Conservation (phyloP, 2,329 filamentous ascomycete genomes). For the Xylariales sp. region DNA sequence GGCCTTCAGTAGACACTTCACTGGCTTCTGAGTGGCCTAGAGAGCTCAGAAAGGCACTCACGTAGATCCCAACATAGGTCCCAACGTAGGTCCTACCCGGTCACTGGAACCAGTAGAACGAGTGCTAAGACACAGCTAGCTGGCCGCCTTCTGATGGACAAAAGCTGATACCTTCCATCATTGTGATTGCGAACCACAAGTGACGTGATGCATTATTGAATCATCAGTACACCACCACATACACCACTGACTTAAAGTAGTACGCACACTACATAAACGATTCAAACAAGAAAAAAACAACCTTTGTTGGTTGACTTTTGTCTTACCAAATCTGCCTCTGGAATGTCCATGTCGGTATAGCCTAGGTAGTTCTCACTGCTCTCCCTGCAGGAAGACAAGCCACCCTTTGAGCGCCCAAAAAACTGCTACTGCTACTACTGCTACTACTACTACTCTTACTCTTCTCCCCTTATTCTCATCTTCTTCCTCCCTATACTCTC, state of each 20-base stretch:
- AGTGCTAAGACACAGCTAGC: constrained; percentile 7
- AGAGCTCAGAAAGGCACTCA: background rate
- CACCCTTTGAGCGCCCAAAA: no score
- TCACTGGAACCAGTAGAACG: constrained; percentile 7
- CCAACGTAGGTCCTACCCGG: constrained; percentile 15
- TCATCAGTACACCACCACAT: constrained; percentile 38
- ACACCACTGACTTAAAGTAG: constrained; percentile 19
- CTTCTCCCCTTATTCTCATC: background rate
- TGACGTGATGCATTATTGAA: constrained; percentile 51
- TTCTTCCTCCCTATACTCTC: background rate
- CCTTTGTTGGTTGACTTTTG: constrained; percentile 15
- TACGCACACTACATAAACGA: no score
- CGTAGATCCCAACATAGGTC: no score
- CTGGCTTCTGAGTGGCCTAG: no score
- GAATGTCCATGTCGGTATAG: background rate
- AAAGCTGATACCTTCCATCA: constrained; percentile 22
- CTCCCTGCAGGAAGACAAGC: no score
- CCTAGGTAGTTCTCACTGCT: background rate
- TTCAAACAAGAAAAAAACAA: background rate
- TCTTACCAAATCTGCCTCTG: background rate
- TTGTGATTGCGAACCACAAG: constrained; percentile 34
- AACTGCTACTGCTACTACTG: no score
- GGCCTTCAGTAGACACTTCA: no score
- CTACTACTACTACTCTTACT: no score
- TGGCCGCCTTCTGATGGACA: background rate